Conservation (phyloP, 306 rosid species). For the Fragaria vesca region DNA sequence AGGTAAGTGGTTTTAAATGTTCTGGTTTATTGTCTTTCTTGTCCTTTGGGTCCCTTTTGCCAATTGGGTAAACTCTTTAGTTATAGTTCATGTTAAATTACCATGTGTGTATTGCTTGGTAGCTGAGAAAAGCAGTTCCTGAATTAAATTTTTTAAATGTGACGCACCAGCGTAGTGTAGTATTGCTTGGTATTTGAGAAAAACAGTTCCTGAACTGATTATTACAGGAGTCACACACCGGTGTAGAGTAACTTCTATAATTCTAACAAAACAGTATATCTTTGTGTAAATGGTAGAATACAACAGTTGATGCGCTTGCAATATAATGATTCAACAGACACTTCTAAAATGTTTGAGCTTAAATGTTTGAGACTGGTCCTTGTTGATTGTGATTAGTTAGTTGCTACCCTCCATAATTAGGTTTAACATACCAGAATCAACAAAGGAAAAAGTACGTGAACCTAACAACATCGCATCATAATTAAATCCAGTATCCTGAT, state of each 20-base stretch:
- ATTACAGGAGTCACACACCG: neutral
- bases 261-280: neutral
- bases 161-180: neutral
- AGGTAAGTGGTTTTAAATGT: constrained; percentile 43
- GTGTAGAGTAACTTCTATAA: neutral
- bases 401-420: neutral
- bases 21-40: constrained; percentile 4
- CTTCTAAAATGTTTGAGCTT: neutral
- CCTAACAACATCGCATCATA: neutral
- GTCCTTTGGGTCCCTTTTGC: neutral
- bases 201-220: neutral
- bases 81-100: neutral
- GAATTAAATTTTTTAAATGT: neutral
- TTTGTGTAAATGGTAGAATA: neutral
- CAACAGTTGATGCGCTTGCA: neutral
- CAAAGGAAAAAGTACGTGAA: neutral
- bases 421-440: neutral
- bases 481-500: neutral
- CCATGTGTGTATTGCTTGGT: neutral
- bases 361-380: neutral
- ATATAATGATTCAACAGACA: neutral
- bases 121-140: neutral
- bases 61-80: neutral
- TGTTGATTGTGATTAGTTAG: neutral
- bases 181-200: neutral